phyloP scores from a whole-genome alignment of 2,329 filamentous ascomycete genomes.

The Karstenula rhodostoma region DNA sequence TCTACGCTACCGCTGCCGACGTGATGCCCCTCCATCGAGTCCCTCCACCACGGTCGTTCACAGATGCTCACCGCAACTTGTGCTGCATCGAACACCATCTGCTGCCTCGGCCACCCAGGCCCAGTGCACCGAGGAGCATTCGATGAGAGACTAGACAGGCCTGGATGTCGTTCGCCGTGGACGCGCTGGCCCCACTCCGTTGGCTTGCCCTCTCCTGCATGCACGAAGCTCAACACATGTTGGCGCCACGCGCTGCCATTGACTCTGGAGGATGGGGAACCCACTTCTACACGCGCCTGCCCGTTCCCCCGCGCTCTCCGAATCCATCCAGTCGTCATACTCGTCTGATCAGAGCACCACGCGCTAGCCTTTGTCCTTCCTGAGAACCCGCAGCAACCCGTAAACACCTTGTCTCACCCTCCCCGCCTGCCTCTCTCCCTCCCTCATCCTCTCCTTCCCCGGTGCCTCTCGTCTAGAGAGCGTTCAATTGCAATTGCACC shows the following conservation, averaged over 20 bases:
- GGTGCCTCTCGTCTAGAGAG: conserved; percentile 3
- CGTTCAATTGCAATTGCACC: conserved; percentile 11
- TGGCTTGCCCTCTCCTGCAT: conserved; percentile 15
- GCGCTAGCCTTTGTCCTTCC: conserved; percentile 8
- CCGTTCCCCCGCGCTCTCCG: conserved; percentile 8
- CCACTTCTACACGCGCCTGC: conserved; percentile 13
- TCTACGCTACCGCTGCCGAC: conserved; percentile 17
- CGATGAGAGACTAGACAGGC: background rate
- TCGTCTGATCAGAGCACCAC: conserved; percentile 19
- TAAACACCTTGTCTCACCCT: conserved; percentile 1
- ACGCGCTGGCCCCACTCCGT: conserved; percentile 8
- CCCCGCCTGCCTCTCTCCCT: background rate
- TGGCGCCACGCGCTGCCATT: background rate
- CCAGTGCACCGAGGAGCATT: background rate
- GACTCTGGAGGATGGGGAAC: conserved; percentile 4
- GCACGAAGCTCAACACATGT: conserved; percentile 24
- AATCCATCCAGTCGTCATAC: conserved; percentile 17
- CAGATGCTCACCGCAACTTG: conserved; percentile 1
- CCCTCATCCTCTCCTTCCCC: conserved; percentile 1
- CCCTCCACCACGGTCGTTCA: background rate
- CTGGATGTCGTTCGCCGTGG: background rate
- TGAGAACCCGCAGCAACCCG: conserved; percentile 3
- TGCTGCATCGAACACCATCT: background rate
- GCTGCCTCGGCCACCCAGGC: background rate
- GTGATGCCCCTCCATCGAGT: background rate